Conservation (phyloP, 1,284 basidiomycete genomes). For the Microbotryomycetes sp. region DNA sequence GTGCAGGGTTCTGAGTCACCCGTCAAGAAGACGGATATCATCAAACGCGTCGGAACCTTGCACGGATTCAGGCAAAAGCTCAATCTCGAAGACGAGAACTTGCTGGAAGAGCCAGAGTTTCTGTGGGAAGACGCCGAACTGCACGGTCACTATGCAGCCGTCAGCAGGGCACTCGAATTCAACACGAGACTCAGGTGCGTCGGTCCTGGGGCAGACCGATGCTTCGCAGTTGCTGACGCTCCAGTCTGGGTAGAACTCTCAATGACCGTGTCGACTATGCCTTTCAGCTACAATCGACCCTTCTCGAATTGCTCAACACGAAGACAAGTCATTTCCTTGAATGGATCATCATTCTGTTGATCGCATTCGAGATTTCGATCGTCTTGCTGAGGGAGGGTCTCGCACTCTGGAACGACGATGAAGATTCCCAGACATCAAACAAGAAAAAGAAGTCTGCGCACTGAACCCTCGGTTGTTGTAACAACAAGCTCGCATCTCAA, state of each 20-base stretch:
- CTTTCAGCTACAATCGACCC: conserved; percentile 32
- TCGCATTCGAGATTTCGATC: conserved; percentile 31
- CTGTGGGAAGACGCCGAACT: conserved; percentile 28
- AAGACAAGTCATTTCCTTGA: conserved; percentile 34
- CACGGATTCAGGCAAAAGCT: conserved; percentile 35
- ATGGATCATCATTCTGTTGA: conserved; percentile 37
- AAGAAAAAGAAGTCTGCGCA: background rate
- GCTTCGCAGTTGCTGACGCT: background rate
- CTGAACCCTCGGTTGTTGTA: background rate
- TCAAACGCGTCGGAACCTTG: conserved; percentile 34
- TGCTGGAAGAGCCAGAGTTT: conserved; percentile 35
- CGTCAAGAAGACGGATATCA: conserved; percentile 34
- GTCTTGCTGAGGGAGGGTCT: conserved; percentile 26
- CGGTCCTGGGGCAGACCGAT: background rate
- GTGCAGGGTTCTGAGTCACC: conserved; percentile 29
- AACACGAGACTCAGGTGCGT: conserved; percentile 19
- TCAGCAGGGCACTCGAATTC: conserved; percentile 29
- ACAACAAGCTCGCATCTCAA: background rate
- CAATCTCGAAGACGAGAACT: conserved; percentile 35
- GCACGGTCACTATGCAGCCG: conserved; percentile 19
- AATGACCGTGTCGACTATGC: conserved; percentile 36
- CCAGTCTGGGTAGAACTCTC: conserved; percentile 16
- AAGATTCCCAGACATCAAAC: background rate
- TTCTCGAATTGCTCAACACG: conserved; percentile 34
- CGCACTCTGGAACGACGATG: conserved; percentile 9